phyloP scores from a whole-genome alignment of 73 alveolate species.

The Tetrahymena borealis region DNA sequence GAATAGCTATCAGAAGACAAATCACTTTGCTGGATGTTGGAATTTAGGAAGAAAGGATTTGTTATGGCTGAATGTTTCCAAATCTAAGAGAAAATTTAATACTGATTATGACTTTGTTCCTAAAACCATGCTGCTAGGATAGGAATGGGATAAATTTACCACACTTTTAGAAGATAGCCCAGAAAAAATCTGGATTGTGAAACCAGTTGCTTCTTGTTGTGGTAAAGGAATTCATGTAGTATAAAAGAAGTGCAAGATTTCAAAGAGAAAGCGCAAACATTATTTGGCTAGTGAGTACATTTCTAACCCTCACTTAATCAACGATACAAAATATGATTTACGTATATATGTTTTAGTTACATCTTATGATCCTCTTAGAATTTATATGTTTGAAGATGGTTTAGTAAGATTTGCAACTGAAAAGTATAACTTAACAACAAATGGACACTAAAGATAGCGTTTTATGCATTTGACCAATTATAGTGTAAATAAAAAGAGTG shows the following conservation, averaged over 20 bases:
- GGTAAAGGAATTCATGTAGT: slow-evolving; percentile 92
- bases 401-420: slow-evolving; percentile 94
- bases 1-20: slow-evolving; percentile 66
- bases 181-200: slow-evolving; percentile 69
- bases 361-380: slow-evolving; percentile 89
- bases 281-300: slow-evolving; percentile 77
- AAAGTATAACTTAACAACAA: slow-evolving; percentile 59
- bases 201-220: slow-evolving; percentile 86
- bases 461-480: slow-evolving; percentile 93
- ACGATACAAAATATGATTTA: slow-evolving; percentile 87
- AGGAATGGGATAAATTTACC: slow-evolving; percentile 68
- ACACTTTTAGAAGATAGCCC: slow-evolving; percentile 64
- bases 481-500: slow-evolving; percentile 77
- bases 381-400: slow-evolving; percentile 93
- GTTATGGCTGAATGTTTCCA: slow-evolving; percentile 65
- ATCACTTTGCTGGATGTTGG: slow-evolving; percentile 88
- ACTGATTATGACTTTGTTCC: slow-evolving; percentile 72
- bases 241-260: slow-evolving; percentile 52
- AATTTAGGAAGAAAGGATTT: slow-evolving; percentile 87
- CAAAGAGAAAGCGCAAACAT: slow-evolving; percentile 48
- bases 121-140: slow-evolving; percentile 75
- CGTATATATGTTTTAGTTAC: slow-evolving; percentile 85
- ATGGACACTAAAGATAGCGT: slow-evolving; percentile 60
- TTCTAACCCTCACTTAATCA: slow-evolving; percentile 83
- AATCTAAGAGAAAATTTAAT: slow-evolving; percentile 56